Base-by-base conservation (phyloP, 2,329 filamentous ascomycete genomes). In the Torrubiellomyces zombiae region DNA sequence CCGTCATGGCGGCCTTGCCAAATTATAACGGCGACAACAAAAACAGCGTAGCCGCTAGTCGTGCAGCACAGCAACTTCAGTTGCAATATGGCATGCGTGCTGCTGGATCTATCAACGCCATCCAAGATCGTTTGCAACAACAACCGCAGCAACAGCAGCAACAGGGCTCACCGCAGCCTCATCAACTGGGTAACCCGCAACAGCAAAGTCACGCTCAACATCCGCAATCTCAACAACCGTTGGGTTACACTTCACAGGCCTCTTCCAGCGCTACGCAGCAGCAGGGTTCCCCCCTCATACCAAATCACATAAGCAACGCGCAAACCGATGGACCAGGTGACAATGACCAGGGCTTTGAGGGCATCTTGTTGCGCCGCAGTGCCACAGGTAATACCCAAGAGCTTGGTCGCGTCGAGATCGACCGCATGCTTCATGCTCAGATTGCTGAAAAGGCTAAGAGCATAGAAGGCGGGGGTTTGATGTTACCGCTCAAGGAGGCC, bases 381-480 rank as follows among this genome's bases (percentile, higher is more conserved):
- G 55, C 60, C 4, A 50, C 60, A 18, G 69, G 67, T 6, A 58
- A 65, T 33, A 53, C 59, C 23, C 53, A 52, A 16, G 66, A 60
- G 51, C 63, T 63, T 53, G 67, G 63, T 14, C 58, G 67, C 25
- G 48, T 71, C 5, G 67, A 73, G 27, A 72, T 81, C 31, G 78
- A 86, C 41, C 54, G 60, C 22, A 55, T 78, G 42, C 67, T 86
- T 38, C 75, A 78, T 35, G 58, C 63, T 25, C 69, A 75, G 37
- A 70, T 85, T 32, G 61, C 69, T 26, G 63, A 67, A 22, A 63
- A 65, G 36, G 73, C 73, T 7, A 70, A 67, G 44, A 58, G 60
- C 34, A 75, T 82, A 58, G 75, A 85, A 44, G 79, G 72, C 24
- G 79, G 71, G 21, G 71, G 79, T 6, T 53, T 85, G 29, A 81